Percentiles rank a stretch among this genome's conserved stretches.
Conservation (phyloP, 768 basidiomycete species). For the Udeniomyces megalosporus region DNA sequence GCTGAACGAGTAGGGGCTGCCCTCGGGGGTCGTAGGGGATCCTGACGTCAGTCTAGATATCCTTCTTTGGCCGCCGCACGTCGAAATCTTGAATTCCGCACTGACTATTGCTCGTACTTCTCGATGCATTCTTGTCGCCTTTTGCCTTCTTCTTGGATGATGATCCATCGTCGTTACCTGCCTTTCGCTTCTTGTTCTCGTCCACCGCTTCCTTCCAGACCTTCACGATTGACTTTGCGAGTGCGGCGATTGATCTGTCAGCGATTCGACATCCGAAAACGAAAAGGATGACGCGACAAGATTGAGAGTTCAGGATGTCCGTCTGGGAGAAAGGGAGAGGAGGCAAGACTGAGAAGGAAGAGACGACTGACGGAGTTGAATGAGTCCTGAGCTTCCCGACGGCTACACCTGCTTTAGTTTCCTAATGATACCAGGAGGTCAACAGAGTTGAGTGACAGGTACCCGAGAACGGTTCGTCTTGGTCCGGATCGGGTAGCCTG, state of each 20-base stretch:
- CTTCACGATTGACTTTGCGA: slow-evolving; percentile 79
- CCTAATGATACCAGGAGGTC: slow-evolving; percentile 35
- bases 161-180: neutral
- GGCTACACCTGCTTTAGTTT: slow-evolving; percentile 80
- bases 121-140: slow-evolving; percentile 3
- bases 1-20: neutral
- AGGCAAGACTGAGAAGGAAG: neutral
- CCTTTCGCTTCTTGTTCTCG: slow-evolving; percentile 27
- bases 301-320: no score
- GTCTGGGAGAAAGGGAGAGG: neutral
- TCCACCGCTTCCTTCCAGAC: slow-evolving; percentile 85
- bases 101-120: neutral
- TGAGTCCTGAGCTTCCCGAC: slow-evolving; percentile 76
- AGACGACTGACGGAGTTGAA: slow-evolving; percentile 24
- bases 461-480: no score
- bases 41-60: no score
- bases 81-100: no score
- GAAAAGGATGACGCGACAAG: no score
- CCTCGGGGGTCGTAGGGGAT: neutral
- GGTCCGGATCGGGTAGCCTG: no score
- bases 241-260: slow-evolving; percentile 53
- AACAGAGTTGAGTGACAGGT: no score
- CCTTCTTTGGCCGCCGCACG: no score
- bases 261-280: no score
- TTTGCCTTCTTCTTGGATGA: slow-evolving; percentile 9